These are phyloP conservation scores for Purshia tridentata DNA, from an alignment of 306 rosid species.

Conservation along the genomic window DNA sequence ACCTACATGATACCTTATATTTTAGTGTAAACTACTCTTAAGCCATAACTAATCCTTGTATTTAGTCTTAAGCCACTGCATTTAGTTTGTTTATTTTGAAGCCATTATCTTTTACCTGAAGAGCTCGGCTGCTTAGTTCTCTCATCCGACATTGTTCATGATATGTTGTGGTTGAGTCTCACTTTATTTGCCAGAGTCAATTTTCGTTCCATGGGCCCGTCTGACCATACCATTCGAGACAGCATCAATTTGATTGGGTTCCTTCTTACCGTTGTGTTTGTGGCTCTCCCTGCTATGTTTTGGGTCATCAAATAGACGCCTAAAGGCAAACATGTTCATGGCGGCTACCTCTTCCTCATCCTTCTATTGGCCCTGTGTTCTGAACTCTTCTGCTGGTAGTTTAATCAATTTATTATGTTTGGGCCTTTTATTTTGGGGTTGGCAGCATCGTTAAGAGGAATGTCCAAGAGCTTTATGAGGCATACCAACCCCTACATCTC, in stretches of 20 bases:
- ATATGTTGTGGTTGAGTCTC: constrained; percentile 6
- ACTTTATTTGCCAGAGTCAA: constrained; percentile 22
- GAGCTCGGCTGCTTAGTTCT: constrained; percentile 63
- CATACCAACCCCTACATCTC: neutral
- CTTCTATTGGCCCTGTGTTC: constrained; percentile 29
- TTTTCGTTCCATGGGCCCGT: neutral
- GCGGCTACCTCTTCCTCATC: neutral
- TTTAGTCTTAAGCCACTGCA: too few relatives aligned
- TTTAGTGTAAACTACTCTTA: too few relatives aligned
- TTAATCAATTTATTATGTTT: constrained; percentile 24
- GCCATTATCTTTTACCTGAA: too few relatives aligned
- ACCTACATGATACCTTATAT: too few relatives aligned
- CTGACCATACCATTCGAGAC: neutral
- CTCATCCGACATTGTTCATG: constrained; percentile 54
- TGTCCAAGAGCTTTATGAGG: neutral
- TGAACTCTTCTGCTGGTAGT: constrained; percentile 28
- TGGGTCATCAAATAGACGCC: constrained; percentile 30
- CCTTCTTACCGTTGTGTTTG: neutral
- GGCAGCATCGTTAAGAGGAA: constrained; percentile 3
- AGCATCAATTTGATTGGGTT: constrained; percentile 17
- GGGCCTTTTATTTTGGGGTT: constrained; percentile 52
- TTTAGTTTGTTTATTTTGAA: too few relatives aligned
- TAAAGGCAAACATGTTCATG: constrained; percentile 25
- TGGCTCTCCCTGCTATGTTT: constrained; percentile 14
- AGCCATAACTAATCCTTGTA: too few relatives aligned